Base-by-base conservation (phyloP, 148 eudicot genomes). In the Cornus florida region DNA sequence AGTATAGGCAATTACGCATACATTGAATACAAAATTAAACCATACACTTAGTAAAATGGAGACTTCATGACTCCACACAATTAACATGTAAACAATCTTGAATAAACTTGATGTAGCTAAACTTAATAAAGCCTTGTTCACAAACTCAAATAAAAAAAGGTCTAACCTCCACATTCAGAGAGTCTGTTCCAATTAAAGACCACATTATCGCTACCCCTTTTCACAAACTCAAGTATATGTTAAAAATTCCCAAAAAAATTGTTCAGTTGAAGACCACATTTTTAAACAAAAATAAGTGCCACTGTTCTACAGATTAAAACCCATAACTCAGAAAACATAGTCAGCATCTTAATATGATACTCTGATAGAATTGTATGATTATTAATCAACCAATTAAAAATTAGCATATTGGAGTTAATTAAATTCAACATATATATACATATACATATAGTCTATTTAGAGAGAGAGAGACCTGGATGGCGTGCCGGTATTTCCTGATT, bases 381-480 rank as follows among this genome's bases (percentile, higher is more conserved):
- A 11, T 53, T 53, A 53, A 53, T 14, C 59, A 53, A 53, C 2
- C 59, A 53, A 11, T 12, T 0, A 53, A 11, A 3, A 16, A 53
- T 53, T 53, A 53, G 19, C 59, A 53, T 53, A 48, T 7, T 7
- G 11, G 12, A 48, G 53, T 48, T 11, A 4, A 48, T 7, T 7
- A 53, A 53, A 53, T 14, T 14, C 59, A 53, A 53, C 14, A 53
- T 12, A 12, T 4, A 35, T 35, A 35, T 35, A 35, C 38, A 14
- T 33, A 65, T 41, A 57, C 9, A n/a, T 33, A 5, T 13, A 8
- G 7, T 69, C 3, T 69, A 6, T 69, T 5, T 16, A 32, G 11
- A 32, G 11, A 38, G 10, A 38, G 74, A 66, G 32, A 35, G 60
- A 89, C 89, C 89, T 89, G 86, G 35, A 81, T 33, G 17, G 91